Evolutionary conservation across 352 stramenopile species (phyloP), one percentile per base, ranked within the genome.

Genomic region (Phytopythium chamaehyphon): DNA sequence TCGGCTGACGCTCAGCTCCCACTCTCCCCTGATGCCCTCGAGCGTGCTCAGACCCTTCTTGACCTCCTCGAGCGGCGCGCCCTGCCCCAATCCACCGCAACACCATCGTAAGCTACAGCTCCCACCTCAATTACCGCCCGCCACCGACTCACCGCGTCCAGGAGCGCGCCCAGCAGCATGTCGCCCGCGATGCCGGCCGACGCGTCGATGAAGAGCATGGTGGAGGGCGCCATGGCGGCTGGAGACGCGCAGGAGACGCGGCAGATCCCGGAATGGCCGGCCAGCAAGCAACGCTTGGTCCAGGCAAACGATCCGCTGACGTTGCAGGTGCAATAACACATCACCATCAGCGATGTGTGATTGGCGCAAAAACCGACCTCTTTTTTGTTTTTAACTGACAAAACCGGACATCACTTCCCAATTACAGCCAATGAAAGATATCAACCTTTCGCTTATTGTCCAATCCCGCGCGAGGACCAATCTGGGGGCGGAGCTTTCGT

Each of bases 151-250:
- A 94, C 83, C 11, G 90, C 90, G 40, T 97, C 88, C 39, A 96
- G 84, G 38, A 97, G 62, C 26, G 85, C 82, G 24, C 80, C 89
- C 1, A 97, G 76, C 22, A 97, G 73, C 89, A 97, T 97, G 67
- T 97, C 89, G 24, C 89, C 89, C 19, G 90, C 90, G 43, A 94
- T 80, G 26, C 90, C 90, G 15, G 79, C 86, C 14, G 90, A 96
- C 71, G 86, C 96, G 61, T 97, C 90, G 45, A 97, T 79, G 64
- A 81, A 97, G 40, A 76, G 78, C 54, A 93, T 76, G 48, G 46
- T 40, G 8, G 26, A 26, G 6, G 44, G n/a, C 14, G 44, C 44
- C 44, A 50, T 50, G 44, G 44, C 44, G 26, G 21, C 26, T 9
- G 16, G 23, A 19, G 5, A 37, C 22, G 2, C 14, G 42, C 5